A percentile compares a stretch with the other conserved stretches of the same genome.
phyloP scores from a whole-genome alignment of 257 asterid genomes.

The Nicotiana noctiflora region DNA sequence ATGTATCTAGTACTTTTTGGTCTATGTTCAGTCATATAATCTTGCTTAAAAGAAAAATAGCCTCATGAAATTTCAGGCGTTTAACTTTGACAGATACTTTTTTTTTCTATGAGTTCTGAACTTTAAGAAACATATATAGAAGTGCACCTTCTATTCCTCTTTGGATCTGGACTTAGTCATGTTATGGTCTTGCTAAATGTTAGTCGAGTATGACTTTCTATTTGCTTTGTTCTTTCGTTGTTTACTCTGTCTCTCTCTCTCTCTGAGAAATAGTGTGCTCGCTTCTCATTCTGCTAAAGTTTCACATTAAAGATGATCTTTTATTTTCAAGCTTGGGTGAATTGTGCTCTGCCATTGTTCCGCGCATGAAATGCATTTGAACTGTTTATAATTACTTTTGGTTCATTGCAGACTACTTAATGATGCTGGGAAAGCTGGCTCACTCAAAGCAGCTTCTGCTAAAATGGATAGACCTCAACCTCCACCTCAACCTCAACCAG shows the following conservation, averaged over 20 bases:
- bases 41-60: neutral
- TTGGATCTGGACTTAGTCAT: too few relatives aligned
- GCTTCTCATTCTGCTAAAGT: neutral
- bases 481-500: neutral
- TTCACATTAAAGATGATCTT: neutral
- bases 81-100: too few relatives aligned
- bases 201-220: too few relatives aligned
- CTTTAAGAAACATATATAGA: too few relatives aligned
- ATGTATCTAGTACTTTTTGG: neutral
- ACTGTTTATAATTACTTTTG: neutral
- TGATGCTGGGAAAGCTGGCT: slow-evolving; percentile 1
- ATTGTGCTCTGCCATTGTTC: neutral
- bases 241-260: too few relatives aligned
- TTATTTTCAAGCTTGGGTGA: neutral
- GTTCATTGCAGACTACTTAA: slow-evolving; percentile 1
- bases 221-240: too few relatives aligned
- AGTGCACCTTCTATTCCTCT: too few relatives aligned
- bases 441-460: slow-evolving; percentile 5
- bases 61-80: neutral
- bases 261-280: too few relatives aligned
- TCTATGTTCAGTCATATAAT: neutral
- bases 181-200: too few relatives aligned
- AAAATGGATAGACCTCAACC: slow-evolving; percentile 8
- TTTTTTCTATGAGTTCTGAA: too few relatives aligned
- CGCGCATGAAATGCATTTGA: neutral